Percentiles rank a stretch among this genome's conserved stretches.
phyloP scores from a whole-genome alignment of 1,284 basidiomycete species.

The Trametes versicolor region DNA sequence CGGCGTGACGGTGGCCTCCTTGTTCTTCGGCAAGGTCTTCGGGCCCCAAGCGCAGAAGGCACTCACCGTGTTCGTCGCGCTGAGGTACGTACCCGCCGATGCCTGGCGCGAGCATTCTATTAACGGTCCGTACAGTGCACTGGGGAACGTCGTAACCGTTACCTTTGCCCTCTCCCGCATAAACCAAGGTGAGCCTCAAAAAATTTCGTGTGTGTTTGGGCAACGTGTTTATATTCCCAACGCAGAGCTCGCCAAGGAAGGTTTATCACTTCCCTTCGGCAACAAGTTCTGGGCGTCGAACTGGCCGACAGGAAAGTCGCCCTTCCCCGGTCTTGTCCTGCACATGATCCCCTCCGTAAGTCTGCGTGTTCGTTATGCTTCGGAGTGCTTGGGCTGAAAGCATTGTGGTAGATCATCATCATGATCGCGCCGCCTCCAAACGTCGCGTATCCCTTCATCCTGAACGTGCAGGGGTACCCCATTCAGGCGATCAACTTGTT shows the following conservation, averaged over 20 bases:
- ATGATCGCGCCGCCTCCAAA: conserved; percentile 66
- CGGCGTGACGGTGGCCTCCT: conserved; percentile 66
- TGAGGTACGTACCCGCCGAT: conserved; percentile 41
- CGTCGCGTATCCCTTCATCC: conserved; percentile 74
- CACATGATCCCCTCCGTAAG: conserved; percentile 65
- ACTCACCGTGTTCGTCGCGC: conserved; percentile 67
- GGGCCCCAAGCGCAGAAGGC: conserved; percentile 67
- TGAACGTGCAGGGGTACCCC: conserved; percentile 69
- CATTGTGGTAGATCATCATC: conserved; percentile 54
- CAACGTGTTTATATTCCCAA: neutral
- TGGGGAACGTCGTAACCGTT: conserved; percentile 44
- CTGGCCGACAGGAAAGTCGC: conserved; percentile 68
- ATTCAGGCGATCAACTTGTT: conserved; percentile 64
- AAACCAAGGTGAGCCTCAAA: conserved; percentile 38
- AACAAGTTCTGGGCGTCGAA: conserved; percentile 73
- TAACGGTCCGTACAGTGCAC: conserved; percentile 31
- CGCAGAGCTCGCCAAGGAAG: conserved; percentile 55
- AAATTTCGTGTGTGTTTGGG: neutral
- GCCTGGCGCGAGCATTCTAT: neutral
- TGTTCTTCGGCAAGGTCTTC: conserved; percentile 77
- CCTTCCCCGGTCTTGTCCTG: conserved; percentile 64
- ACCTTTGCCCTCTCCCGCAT: conserved; percentile 37
- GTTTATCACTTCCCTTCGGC: conserved; percentile 63
- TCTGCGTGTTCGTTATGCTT: conserved; percentile 21
- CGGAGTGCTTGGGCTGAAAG: neutral